Evolutionary conservation across 805 yeast species (phyloP), one percentile per base, ranked within the genome.

Genomic region (Wickerhamiella alocasiicola): DNA sequence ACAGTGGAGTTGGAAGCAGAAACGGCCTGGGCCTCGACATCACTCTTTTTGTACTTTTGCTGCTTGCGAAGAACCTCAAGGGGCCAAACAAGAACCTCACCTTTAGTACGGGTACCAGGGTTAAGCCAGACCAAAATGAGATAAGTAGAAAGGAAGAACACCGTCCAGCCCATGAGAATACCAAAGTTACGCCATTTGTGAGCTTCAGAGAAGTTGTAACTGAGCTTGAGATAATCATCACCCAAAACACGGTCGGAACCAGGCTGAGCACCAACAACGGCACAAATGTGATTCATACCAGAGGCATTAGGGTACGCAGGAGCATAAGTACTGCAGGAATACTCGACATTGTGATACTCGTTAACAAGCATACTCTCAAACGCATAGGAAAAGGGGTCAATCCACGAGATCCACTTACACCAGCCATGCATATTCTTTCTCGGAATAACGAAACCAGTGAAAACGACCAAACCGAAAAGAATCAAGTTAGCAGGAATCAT

Each of bases 161-260:
- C 46, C 43, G 66, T 57, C 52, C 66, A 77, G 2, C 70, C 82
- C 53, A 75, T 55, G 44, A 71, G 44, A 44, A 78, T 72, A 53
- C 85, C 94, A 43, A 78, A 67, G 56, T 83, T 80, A 64, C 94
- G 74, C 94, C 94, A 83, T 37, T 71, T 67, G 57, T 83, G 82
- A 16, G 58, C 47, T 51, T 67, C 73, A 16, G 54, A 54, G 63
- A 77, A 83, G 31, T 58, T 54, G 57, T 58, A 82, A 6, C 74
- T 55, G 3, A 50, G 51, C 4, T 46, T 46, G 42, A 82, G 48
- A 52, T 78, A 82, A 26, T 56, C 59, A 47, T 75, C 72, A 49
- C 94, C 94, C 24, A 57, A 51, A 35, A 82, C 81, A 37, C 47
- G 48, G 11, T 53, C 43, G 17, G 56, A 53, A 31, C 93, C 91